Evolutionary conservation across 352 stramenopile species (phyloP).

Genomic region (Phytophthora pluvialis): DNA sequence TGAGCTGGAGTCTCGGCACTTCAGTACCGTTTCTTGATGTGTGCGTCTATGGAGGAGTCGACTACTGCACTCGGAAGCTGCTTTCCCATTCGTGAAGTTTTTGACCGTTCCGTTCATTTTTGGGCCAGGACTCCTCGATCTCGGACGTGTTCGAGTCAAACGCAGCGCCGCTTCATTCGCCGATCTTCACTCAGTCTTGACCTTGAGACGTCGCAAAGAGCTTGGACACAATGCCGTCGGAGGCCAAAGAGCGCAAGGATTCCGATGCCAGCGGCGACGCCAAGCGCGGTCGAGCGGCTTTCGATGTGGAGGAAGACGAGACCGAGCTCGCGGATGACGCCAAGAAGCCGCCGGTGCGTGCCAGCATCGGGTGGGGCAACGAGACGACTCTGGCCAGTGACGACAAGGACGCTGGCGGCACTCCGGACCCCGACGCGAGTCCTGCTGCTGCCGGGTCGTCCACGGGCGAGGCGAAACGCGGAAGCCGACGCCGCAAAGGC

Average conservation of each 20-base stretch:
- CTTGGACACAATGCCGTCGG: conserved; percentile 18
- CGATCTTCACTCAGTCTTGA: conserved; percentile 11
- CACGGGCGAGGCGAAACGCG: conserved; percentile 56
- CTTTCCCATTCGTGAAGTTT: too few species aligned
- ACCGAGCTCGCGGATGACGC: conserved; percentile 45
- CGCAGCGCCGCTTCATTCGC: not conserved
- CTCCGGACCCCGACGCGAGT: conserved; percentile 15
- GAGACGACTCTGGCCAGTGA: conserved; percentile 40
- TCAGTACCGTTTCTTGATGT: too few species aligned
- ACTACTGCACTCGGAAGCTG: too few species aligned
- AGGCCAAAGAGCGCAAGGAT: conserved; percentile 41
- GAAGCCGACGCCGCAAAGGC: conserved; percentile 63
- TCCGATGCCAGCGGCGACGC: conserved; percentile 12
- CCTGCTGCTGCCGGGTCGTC: conserved; percentile 16
- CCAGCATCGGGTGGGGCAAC: conserved; percentile 70
- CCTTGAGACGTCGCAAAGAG: conserved; percentile 24
- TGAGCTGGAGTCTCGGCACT: too few species aligned
- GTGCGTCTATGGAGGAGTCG: too few species aligned
- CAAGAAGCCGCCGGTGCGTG: conserved; percentile 58
- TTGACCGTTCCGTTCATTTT: too few species aligned
- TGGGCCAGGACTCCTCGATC: too few species aligned
- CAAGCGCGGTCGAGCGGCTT: conserved; percentile 30
- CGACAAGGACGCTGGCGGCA: conserved; percentile 29
- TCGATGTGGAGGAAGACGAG: conserved; percentile 62
- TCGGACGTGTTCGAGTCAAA: not conserved